Percentiles rank a stretch among this genome's conserved stretches.
Conservation (phyloP, 2,329 filamentous ascomycete genomes). For the Neopestalotiopsis sp. region DNA sequence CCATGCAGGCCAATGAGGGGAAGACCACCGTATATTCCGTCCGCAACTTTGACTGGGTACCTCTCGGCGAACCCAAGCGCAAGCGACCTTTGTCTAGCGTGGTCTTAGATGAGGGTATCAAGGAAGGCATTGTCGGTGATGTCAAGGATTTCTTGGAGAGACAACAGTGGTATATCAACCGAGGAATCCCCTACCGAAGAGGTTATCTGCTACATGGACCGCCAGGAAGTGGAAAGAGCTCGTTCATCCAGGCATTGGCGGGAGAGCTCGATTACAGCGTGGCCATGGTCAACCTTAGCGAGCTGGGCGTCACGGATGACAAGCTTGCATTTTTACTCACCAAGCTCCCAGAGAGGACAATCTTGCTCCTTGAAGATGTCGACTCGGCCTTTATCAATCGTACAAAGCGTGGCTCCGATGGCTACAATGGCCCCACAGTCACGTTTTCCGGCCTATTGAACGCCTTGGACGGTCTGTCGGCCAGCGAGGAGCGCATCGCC, state of each 20-base stretch:
- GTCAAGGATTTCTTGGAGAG: conserved; percentile 82
- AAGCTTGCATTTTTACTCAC: conserved; percentile 85
- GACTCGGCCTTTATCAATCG: conserved; percentile 90
- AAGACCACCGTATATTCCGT: conserved; percentile 93
- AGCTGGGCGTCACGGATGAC: conserved; percentile 89
- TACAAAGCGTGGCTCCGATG: conserved; percentile 77
- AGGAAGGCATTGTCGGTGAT: conserved; percentile 80
- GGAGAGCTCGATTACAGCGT: conserved; percentile 93
- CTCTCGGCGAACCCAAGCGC: conserved; percentile 81
- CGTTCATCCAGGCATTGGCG: conserved; percentile 93
- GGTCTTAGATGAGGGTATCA: conserved; percentile 85
- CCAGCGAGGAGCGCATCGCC: conserved; percentile 90
- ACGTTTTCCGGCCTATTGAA: conserved; percentile 93
- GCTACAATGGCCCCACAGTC: conserved; percentile 85
- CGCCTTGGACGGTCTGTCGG: conserved; percentile 88
- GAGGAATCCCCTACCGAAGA: conserved; percentile 91
- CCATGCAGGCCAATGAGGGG: conserved; percentile 81
- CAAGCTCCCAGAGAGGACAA: conserved; percentile 81
- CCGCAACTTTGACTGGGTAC: conserved; percentile 82
- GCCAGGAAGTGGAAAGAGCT: conserved; percentile 91
- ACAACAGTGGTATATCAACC: conserved; percentile 87
- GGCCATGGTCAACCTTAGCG: conserved; percentile 89
- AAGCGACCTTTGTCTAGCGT: conserved; percentile 91
- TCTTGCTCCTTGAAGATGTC: conserved; percentile 87
- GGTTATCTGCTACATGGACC: conserved; percentile 91